phyloP scores from a whole-genome alignment of 2,329 filamentous ascomycete genomes.

The Clonostachys chloroleuca region DNA sequence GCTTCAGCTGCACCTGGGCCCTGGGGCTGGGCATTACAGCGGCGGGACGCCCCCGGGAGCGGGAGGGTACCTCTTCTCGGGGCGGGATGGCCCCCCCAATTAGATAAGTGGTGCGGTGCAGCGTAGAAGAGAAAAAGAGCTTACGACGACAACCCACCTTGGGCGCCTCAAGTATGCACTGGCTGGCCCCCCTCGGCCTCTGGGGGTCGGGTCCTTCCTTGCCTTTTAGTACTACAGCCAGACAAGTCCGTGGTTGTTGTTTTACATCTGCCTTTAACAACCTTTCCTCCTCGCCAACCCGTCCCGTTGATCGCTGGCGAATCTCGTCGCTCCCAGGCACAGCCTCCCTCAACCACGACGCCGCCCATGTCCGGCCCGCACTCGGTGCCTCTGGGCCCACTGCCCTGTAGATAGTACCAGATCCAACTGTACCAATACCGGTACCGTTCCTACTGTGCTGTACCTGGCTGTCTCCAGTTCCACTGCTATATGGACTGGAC shows the following conservation, averaged over 20 bases:
- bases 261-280: neutral
- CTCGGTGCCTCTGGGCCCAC: conserved; percentile 3
- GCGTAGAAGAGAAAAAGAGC: conserved; percentile 3
- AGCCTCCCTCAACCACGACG: neutral
- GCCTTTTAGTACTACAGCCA: neutral
- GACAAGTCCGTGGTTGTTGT: neutral
- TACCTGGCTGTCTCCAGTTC: neutral
- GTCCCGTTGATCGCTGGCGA: neutral
- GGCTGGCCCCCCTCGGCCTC: neutral
- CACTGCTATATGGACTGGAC: no score
- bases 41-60: no score
- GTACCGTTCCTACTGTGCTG: neutral
- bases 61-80: no score
- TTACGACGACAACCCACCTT: conserved; percentile 7
- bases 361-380: conserved; percentile 4
- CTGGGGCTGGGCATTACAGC: no score
- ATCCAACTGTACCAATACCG: neutral
- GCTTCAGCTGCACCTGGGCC: no score
- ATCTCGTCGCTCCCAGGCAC: neutral
- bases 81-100: no score
- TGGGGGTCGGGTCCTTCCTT: neutral
- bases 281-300: neutral
- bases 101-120: neutral
- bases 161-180: conserved; percentile 1
- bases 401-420: conserved; percentile 1